Percentiles rank a stretch among this genome's conserved stretches.
phyloP scores from a whole-genome alignment of 139 green algal species.

The Penium margaritaceum region DNA sequence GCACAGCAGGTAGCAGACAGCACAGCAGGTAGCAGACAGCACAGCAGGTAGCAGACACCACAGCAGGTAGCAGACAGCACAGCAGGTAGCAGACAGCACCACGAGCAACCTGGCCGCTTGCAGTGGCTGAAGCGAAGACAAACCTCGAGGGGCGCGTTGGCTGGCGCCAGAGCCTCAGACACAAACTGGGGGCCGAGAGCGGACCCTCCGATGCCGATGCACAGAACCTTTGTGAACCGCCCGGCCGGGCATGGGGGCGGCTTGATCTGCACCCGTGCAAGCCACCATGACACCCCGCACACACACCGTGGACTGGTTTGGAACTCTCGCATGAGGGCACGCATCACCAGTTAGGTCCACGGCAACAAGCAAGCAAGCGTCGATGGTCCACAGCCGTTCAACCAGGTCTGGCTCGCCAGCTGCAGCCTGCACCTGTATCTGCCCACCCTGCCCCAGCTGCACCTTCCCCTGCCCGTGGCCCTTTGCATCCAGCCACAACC shows the following conservation, averaged over 20 bases:
- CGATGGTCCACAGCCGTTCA: too few relatives aligned
- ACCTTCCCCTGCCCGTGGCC: neutral
- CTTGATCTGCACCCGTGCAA: conserved; percentile 39
- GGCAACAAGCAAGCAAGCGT: neutral
- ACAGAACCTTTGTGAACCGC: conserved; percentile 37
- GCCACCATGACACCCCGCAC: too few relatives aligned
- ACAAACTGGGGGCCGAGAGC: conserved; percentile 37
- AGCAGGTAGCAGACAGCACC: too few relatives aligned
- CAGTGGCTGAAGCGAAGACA: neutral
- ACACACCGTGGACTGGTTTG: too few relatives aligned
- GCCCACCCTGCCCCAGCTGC: neutral
- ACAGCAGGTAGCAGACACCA: too few relatives aligned
- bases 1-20: too few relatives aligned
- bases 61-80: too few relatives aligned
- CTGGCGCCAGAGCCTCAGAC: conserved; percentile 25
- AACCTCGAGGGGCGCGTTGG: conserved; percentile 31
- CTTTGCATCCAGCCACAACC: neutral
- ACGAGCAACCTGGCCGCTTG: too few relatives aligned
- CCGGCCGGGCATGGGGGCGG: conserved; percentile 24
- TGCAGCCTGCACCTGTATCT: neutral
- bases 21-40: too few relatives aligned
- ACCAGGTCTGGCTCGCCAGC: too few relatives aligned
- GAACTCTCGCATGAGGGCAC: too few relatives aligned
- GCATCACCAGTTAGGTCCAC: neutral
- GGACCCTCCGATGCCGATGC: conserved; percentile 34